Evolutionary conservation across 192 early-diverging fungal genomes (phyloP).

Genomic region (Cetraspora pellucida): DNA sequence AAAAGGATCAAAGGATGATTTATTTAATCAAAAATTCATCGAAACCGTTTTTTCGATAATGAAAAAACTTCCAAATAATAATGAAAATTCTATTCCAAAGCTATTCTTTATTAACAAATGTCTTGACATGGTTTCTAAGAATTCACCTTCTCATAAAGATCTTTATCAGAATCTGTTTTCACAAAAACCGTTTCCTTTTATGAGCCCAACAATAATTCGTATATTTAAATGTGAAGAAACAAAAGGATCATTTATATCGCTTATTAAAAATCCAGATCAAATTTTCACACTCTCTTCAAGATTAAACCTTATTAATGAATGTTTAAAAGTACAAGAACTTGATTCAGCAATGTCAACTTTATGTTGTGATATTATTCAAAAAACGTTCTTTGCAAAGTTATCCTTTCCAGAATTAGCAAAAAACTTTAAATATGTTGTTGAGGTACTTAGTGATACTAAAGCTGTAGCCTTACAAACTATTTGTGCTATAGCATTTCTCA

Average conservation of each 20-base stretch:
- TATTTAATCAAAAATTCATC: constrained; percentile 13
- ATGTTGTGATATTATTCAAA: constrained; percentile 32
- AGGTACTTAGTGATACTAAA: neutral
- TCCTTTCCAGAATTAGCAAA: neutral
- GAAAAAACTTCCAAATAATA: constrained; percentile 10
- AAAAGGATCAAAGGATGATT: neutral
- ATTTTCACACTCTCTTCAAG: neutral
- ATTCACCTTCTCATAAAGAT: neutral
- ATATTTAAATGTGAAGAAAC: neutral
- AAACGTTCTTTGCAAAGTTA: constrained; percentile 16
- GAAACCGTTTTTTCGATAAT: neutral
- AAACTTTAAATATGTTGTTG: neutral
- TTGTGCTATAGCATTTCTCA: constrained; percentile 23
- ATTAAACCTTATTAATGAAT: constrained; percentile 16
- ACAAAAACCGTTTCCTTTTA: neutral
- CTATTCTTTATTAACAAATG: constrained; percentile 9
- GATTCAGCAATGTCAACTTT: constrained; percentile 19
- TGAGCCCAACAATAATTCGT: neutral
- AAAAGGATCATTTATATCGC: neutral
- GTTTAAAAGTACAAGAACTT: neutral
- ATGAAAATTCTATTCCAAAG: constrained; percentile 2
- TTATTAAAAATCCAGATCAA: neutral
- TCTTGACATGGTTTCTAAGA: neutral
- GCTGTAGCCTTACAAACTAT: constrained; percentile 19
- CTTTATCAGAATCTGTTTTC: constrained; percentile 27